Conservation (phyloP, 1,284 basidiomycete genomes). For the Ustilago xerochloae region DNA sequence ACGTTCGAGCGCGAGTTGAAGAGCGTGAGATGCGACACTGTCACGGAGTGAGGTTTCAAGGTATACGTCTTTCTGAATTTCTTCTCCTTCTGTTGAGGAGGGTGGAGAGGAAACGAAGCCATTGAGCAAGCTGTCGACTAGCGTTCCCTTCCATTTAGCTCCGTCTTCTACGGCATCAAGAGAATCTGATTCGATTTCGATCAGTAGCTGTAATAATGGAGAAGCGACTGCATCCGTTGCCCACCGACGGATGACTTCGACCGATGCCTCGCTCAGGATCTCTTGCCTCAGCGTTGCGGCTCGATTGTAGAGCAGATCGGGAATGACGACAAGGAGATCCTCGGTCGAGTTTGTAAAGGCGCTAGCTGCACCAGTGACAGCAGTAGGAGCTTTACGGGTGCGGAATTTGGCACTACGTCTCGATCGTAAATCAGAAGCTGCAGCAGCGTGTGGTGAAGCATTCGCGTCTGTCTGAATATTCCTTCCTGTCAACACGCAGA, state of each 20-base stretch:
- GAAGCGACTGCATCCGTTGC: slow-evolving; percentile 52
- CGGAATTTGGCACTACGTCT: slow-evolving; percentile 61
- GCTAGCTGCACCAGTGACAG: slow-evolving; percentile 5
- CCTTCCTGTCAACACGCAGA: slow-evolving; percentile 56
- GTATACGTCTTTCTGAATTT: slow-evolving; percentile 44
- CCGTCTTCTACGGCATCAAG: slow-evolving; percentile 28
- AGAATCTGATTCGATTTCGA: slow-evolving; percentile 36
- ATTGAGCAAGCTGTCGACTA: slow-evolving; percentile 53
- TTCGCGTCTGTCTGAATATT: slow-evolving; percentile 32
- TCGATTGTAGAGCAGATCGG: slow-evolving; percentile 30
- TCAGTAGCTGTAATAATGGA: slow-evolving; percentile 57
- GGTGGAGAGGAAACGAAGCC: slow-evolving; percentile 32
- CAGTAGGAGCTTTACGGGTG: slow-evolving; percentile 40
- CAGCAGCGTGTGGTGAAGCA: slow-evolving; percentile 8
- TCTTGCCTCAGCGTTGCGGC: slow-evolving; percentile 16
- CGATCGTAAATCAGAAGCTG: slow-evolving; percentile 37
- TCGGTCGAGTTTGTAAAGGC: not conserved
- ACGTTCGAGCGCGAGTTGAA: slow-evolving; percentile 45
- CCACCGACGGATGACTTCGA: slow-evolving; percentile 34
- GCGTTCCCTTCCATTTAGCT: slow-evolving; percentile 21
- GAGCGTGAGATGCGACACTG: slow-evolving; percentile 60
- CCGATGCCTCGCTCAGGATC: slow-evolving; percentile 13
- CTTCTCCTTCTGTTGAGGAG: not conserved
- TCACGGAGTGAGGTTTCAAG: slow-evolving; percentile 64
- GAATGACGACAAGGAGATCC: slow-evolving; percentile 29